These are phyloP conservation scores for Tetraselmis striata DNA, from an alignment of 139 green algal species.

Conservation along the genomic window DNA sequence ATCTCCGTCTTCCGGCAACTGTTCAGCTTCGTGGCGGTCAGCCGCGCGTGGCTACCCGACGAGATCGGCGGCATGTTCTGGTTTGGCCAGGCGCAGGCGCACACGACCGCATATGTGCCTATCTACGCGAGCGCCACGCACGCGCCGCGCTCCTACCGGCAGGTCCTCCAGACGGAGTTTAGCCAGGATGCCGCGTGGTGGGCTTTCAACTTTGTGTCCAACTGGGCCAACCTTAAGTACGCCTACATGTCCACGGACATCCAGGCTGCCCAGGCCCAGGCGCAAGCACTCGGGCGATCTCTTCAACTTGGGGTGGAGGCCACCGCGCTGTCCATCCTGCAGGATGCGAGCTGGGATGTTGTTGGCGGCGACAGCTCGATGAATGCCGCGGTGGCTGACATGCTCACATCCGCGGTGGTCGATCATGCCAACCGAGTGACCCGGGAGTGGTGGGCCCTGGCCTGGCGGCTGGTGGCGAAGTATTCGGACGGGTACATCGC, in stretches of 20 bases:
- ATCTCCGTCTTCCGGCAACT: slow-evolving; percentile 5
- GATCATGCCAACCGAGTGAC: not conserved
- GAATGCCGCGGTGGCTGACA: not conserved
- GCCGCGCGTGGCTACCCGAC: not conserved
- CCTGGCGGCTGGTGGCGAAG: not conserved
- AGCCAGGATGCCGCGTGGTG: slow-evolving; percentile 6
- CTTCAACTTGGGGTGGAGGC: not conserved
- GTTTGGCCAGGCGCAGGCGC: slow-evolving; percentile 11
- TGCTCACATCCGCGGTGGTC: not conserved
- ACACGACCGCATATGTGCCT: not conserved
- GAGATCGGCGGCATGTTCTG: slow-evolving; percentile 5
- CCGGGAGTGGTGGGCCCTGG: not conserved
- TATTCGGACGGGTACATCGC: not conserved
- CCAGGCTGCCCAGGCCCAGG: not conserved
- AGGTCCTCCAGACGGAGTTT: slow-evolving; percentile 10
- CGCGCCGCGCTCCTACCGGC: not conserved
- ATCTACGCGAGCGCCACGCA: not conserved
- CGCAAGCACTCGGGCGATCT: not conserved
- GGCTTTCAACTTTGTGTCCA: slow-evolving; percentile 19
- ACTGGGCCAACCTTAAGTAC: slow-evolving; percentile 10
- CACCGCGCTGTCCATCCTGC: too few species aligned
- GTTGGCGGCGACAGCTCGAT: not conserved
- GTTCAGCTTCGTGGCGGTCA: slow-evolving; percentile 6
- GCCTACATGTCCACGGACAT: slow-evolving; percentile 9
- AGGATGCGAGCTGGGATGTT: too few species aligned